phyloP scores from a whole-genome alignment of 495 filamentous ascomycete species.

The Hypoxylon perforatum region DNA sequence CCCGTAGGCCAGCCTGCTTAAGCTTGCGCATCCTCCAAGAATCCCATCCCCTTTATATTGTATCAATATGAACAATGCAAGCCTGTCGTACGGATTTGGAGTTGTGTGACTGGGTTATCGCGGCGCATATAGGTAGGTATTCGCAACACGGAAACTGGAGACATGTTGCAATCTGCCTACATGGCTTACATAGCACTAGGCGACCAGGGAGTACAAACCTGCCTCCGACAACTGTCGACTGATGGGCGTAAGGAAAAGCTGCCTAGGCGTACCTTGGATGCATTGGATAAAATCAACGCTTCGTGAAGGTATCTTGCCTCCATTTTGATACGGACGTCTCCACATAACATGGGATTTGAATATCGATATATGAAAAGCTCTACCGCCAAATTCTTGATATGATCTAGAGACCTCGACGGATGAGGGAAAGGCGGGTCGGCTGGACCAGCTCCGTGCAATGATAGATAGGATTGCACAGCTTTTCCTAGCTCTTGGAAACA shows the following conservation, averaged over 20 bases:
- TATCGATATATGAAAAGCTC: too few relatives aligned
- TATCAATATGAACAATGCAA: slow-evolving; percentile 34
- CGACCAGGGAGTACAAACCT: neutral
- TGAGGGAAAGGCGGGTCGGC: slow-evolving; percentile 14
- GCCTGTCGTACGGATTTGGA: slow-evolving; percentile 33
- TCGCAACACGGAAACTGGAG: slow-evolving; percentile 21
- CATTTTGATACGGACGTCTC: neutral
- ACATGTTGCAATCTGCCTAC: slow-evolving; percentile 7
- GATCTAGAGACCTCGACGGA: slow-evolving; percentile 6
- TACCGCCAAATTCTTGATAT: too few relatives aligned
- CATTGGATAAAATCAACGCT: neutral
- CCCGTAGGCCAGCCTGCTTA: slow-evolving; percentile 38
- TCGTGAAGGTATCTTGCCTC: neutral
- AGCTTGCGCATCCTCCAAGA: slow-evolving; percentile 30
- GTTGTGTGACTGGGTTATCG: slow-evolving; percentile 33
- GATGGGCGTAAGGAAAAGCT: neutral
- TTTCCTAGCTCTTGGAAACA: slow-evolving; percentile 18
- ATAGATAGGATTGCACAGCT: slow-evolving; percentile 30
- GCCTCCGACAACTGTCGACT: neutral
- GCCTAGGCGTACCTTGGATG: neutral
- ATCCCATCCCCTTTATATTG: slow-evolving; percentile 24
- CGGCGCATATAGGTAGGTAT: slow-evolving; percentile 29
- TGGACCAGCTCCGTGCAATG: slow-evolving; percentile 24
- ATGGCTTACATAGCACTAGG: neutral
- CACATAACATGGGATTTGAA: slow-evolving; percentile 27